Evolutionary conservation across 345 rosid species (phyloP).

Genomic region (Trapa incisa): DNA sequence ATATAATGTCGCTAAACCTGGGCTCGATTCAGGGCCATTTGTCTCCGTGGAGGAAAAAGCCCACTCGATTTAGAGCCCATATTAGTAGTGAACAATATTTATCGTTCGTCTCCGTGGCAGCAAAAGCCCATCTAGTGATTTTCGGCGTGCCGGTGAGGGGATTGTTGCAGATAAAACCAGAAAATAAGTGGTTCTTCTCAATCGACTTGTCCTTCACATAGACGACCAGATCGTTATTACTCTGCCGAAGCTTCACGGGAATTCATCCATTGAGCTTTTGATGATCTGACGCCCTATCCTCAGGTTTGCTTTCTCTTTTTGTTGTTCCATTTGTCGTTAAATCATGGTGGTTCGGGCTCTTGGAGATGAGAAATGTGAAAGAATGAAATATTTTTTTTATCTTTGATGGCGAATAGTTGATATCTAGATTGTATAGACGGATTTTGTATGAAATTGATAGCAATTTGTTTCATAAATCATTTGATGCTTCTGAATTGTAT

Average conservation of each 20-base stretch:
- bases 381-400: not conserved
- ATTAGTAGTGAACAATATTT: no score
- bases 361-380: not conserved
- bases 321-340: not conserved
- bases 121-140: no score
- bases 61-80: no score
- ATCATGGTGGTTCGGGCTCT: not conserved
- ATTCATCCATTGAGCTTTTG: not conserved
- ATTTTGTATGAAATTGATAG: not conserved
- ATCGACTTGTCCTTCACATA: no score
- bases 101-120: no score
- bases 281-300: not conserved
- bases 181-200: no score
- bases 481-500: not conserved
- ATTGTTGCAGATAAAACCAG: no score
- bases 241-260: not conserved
- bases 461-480: not conserved
- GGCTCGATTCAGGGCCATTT: no score
- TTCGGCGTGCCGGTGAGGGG: no score
- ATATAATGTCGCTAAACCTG: no score
- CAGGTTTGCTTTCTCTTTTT: not conserved
- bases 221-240: no score
- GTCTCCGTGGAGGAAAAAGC: no score
- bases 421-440: not conserved
- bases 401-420: not conserved